A percentile compares a stretch with the other conserved stretches of the same genome.
Conservation (phyloP, 208 protist genomes). For the Entamoeba invadens region DNA sequence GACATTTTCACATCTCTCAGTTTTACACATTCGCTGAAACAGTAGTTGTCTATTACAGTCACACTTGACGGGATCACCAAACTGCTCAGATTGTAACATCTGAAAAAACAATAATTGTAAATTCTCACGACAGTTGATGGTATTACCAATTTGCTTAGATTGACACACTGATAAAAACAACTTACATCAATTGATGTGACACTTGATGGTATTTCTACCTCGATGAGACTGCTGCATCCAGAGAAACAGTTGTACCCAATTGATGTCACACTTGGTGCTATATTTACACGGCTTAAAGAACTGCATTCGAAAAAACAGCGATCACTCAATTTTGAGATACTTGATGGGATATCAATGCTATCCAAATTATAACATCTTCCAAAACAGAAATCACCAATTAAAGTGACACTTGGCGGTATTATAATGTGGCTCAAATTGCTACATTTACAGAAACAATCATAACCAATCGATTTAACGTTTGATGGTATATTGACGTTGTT, state of each 20-base stretch:
- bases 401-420: not conserved
- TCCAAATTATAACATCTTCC: not conserved
- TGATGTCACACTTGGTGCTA: not conserved
- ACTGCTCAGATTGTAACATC: not conserved
- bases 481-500: not conserved
- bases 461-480: not conserved
- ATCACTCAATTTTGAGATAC: not conserved
- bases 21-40: not conserved
- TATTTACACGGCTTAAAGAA: not conserved
- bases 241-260: not conserved
- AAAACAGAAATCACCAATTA: not conserved
- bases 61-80: not conserved
- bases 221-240: not conserved
- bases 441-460: not conserved
- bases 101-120: not conserved
- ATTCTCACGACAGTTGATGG: not conserved
- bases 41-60: not conserved
- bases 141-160: not conserved
- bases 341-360: not conserved
- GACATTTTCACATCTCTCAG: not conserved
- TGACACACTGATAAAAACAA: not conserved
- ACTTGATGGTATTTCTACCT: not conserved
- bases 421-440: not conserved
- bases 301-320: not conserved
- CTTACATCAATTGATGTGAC: not conserved